Evolutionary conservation across 805 yeast genomes (phyloP).

Genomic region (Candida corydali): DNA sequence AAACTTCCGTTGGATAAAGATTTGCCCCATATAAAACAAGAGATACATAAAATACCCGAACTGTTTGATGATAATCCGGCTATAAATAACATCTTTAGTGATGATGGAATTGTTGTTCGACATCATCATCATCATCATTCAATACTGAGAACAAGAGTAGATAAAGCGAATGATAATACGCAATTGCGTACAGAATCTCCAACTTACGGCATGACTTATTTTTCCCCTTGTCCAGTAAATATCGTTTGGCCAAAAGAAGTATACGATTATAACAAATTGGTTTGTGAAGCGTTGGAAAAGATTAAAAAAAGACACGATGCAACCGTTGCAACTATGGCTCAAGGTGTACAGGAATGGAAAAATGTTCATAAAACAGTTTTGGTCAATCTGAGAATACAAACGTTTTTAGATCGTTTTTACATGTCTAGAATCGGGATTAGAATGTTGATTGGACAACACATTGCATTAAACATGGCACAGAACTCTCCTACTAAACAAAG

Average conservation of each 20-base stretch:
- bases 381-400: conserved; percentile 71
- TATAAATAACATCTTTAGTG: conserved; percentile 38
- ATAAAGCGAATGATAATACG: conserved; percentile 2
- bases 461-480: conserved; percentile 73
- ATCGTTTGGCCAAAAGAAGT: conserved; percentile 72
- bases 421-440: conserved; percentile 90
- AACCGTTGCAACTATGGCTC: conserved; percentile 87
- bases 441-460: conserved; percentile 92
- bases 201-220: conserved; percentile 43
- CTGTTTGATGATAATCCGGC: conserved; percentile 26
- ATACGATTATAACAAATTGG: conserved; percentile 62
- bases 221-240: conserved; percentile 50
- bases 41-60: conserved; percentile 6
- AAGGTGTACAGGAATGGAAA: conserved; percentile 91
- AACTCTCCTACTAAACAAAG: conserved; percentile 37
- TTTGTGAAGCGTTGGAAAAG: conserved; percentile 59
- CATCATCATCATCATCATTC: conserved; percentile 15
- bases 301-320: conserved; percentile 88
- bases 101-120: conserved; percentile 47
- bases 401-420: conserved; percentile 80
- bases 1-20: not conserved
- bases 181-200: conserved; percentile 25
- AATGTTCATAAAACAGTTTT: conserved; percentile 41
- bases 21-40: conserved; percentile 3
- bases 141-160: conserved; percentile 4